Conservation (phyloP, 2,329 filamentous ascomycete genomes). For the Colletotrichum sp. region DNA sequence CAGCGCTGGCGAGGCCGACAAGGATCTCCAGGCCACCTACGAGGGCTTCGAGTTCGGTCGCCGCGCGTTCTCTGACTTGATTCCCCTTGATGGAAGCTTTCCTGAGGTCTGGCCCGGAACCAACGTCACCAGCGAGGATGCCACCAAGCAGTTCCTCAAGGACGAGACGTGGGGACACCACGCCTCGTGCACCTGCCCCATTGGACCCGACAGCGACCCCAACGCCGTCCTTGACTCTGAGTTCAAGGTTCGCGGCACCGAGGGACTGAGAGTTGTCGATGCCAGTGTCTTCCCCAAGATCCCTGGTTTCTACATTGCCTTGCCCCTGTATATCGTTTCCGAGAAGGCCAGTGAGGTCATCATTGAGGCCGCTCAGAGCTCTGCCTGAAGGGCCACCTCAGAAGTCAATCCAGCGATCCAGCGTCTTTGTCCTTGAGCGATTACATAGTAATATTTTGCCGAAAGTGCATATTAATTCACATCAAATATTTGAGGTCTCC, state of each 20-base stretch:
- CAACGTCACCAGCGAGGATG: background rate
- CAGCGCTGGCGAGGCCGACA: conserved; percentile 44
- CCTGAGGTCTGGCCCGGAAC: background rate
- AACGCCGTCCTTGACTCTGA: conserved; percentile 62
- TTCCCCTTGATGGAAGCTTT: background rate
- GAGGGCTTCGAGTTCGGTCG: conserved; percentile 46
- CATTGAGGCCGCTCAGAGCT: conserved; percentile 23
- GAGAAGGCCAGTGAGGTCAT: conserved; percentile 59
- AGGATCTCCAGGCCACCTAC: conserved; percentile 24
- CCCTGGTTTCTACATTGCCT: conserved; percentile 41
- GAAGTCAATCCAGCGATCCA: background rate
- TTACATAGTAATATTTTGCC: background rate
- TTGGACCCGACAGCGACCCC: conserved; percentile 59
- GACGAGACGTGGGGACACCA: conserved; percentile 56
- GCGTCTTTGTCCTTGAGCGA: background rate
- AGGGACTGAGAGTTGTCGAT: conserved; percentile 65
- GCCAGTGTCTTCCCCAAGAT: conserved; percentile 53
- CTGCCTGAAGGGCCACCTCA: background rate
- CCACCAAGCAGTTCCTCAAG: conserved; percentile 7
- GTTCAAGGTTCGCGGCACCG: conserved; percentile 62
- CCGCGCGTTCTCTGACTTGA: conserved; percentile 28
- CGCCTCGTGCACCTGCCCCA: conserved; percentile 60
- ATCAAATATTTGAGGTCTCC: background rate
- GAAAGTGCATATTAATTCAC: background rate
- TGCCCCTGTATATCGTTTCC: conserved; percentile 58